Conservation (phyloP, 352 stramenopile genomes). For the Globisporangium middletonii region DNA sequence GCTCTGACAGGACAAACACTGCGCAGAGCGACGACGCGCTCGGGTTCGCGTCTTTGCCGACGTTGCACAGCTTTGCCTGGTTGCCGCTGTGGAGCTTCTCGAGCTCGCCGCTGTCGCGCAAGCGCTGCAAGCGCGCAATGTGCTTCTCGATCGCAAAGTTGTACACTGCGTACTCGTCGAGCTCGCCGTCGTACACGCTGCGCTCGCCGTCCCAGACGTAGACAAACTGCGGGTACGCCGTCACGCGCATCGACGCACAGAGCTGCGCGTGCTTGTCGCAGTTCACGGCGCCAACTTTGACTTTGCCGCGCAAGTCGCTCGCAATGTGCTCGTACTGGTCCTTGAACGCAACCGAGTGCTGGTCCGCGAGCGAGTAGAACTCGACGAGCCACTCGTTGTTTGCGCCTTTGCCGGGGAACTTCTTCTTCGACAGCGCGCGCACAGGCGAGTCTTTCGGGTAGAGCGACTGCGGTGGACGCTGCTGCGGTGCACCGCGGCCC, state of each 20-base stretch:
- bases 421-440: conserved; percentile 54
- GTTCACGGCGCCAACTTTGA: conserved; percentile 74
- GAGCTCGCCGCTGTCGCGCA: conserved; percentile 58
- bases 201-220: conserved; percentile 65
- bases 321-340: conserved; percentile 58
- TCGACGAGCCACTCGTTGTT: conserved; percentile 82
- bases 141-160: conserved; percentile 84
- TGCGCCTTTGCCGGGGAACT: conserved; percentile 58
- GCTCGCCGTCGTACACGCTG: conserved; percentile 44
- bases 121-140: conserved; percentile 54
- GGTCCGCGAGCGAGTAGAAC: conserved; percentile 64
- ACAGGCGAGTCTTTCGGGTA: conserved; percentile 63
- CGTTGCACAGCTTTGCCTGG: conserved; percentile 69
- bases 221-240: conserved; percentile 44
- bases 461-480: conserved; percentile 23
- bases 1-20: conserved; percentile 64
- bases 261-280: conserved; percentile 60
- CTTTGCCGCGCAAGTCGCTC: conserved; percentile 56
- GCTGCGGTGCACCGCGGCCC: not conserved
- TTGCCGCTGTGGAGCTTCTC: conserved; percentile 72
- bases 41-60: conserved; percentile 55
- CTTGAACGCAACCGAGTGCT: conserved; percentile 51
- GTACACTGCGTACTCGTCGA: conserved; percentile 78
- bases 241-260: conserved; percentile 36
- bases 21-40: conserved; percentile 49